These are phyloP conservation scores for Beauveria rudraprayagi DNA, from an alignment of 2,329 filamentous ascomycete species.

Conservation along the genomic window DNA sequence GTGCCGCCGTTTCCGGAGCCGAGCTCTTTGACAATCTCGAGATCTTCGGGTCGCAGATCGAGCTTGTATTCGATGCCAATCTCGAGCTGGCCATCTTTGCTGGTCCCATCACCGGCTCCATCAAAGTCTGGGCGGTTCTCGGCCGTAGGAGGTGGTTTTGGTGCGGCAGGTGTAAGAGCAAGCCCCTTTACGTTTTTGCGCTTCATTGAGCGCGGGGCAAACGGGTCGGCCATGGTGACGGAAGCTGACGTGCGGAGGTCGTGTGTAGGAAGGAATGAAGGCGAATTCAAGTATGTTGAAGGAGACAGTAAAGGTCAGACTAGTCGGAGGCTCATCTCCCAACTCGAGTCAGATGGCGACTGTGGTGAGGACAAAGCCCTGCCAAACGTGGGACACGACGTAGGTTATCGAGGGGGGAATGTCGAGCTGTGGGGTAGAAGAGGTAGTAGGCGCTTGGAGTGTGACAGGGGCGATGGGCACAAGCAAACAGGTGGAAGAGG, in stretches of 20 bases:
- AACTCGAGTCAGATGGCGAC: constrained; percentile 2
- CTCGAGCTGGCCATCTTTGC: constrained; percentile 61
- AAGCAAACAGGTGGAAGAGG: background rate
- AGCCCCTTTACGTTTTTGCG: constrained; percentile 98
- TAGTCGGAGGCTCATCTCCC: background rate
- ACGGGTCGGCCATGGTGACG: constrained; percentile 51
- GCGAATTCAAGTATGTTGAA: constrained; percentile 1
- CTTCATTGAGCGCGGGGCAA: constrained; percentile 79
- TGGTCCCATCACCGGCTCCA: constrained; percentile 49
- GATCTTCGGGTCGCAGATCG: constrained; percentile 82
- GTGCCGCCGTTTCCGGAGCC: constrained; percentile 95
- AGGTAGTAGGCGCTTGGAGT: constrained; percentile 6
- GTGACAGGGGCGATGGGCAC: background rate
- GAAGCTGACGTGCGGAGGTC: background rate
- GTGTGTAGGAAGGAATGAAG: constrained; percentile 1
- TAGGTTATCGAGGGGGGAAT: constrained; percentile 6
- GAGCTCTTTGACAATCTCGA: constrained; percentile 88
- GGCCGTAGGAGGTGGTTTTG: constrained; percentile 63
- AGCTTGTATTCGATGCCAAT: constrained; percentile 97
- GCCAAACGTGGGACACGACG: constrained; percentile 4
- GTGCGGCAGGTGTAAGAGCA: constrained; percentile 70
- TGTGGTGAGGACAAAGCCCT: constrained; percentile 6
- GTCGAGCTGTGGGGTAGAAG: constrained; percentile 9
- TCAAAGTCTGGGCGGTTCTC: constrained; percentile 58
- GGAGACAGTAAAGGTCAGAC: background rate